Conservation (phyloP, 768 basidiomycete species). For the Neoboletus brunneissimus region DNA sequence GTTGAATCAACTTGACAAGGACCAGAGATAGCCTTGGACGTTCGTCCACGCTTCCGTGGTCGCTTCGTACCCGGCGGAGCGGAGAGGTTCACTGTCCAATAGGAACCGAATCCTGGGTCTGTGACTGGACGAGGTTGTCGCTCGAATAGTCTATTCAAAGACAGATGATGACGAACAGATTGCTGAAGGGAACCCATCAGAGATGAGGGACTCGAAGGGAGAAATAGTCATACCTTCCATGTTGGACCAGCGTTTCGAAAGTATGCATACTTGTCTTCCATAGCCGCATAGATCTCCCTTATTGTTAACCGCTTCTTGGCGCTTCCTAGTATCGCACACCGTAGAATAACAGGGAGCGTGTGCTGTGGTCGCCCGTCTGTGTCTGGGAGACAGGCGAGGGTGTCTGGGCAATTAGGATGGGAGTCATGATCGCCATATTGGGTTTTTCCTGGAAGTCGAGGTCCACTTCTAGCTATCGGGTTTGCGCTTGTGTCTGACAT, state of each 20-base stretch:
- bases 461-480: constrained; percentile 21
- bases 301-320: constrained; percentile 74
- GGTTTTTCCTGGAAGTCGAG: constrained; percentile 23
- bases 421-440: constrained; percentile 47
- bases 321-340: constrained; percentile 81
- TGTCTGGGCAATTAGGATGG: constrained; percentile 79
- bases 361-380: constrained; percentile 79
- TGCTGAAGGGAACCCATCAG: constrained; percentile 46
- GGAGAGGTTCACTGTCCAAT: constrained; percentile 84
- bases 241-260: constrained; percentile 78
- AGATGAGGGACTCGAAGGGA: neutral
- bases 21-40: constrained; percentile 43
- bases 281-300: constrained; percentile 80
- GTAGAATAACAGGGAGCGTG: constrained; percentile 79
- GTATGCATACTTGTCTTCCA: constrained; percentile 83
- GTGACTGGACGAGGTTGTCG: constrained; percentile 78
- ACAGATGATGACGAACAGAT: constrained; percentile 85
- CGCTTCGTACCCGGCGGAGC: constrained; percentile 87
- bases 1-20: constrained; percentile 10
- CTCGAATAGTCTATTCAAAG: constrained; percentile 79
- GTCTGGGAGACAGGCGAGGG: constrained; percentile 73
- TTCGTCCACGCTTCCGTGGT: constrained; percentile 73
- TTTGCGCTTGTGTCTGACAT: constrained; percentile 34
- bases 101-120: constrained; percentile 84
- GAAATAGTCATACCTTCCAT: constrained; percentile 64